A percentile compares a stretch with the other conserved stretches of the same genome.
phyloP scores from a whole-genome alignment of 768 basidiomycete genomes.

The Cystofilobasidium bisporidii region DNA sequence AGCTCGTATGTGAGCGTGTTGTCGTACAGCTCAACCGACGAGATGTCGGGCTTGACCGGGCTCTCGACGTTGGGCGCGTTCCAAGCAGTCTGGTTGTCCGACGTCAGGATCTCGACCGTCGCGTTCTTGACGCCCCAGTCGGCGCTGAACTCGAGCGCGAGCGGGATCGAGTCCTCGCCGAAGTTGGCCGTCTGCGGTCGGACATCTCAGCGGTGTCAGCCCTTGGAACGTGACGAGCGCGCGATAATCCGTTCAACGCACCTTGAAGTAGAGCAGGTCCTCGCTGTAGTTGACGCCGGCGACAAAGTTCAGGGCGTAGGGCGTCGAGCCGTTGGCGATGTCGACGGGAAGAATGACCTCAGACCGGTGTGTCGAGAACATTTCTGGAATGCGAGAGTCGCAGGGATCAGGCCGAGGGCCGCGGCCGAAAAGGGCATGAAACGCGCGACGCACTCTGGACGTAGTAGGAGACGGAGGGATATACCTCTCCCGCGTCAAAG shows the following conservation, averaged over 20 bases:
- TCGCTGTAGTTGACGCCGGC: not conserved
- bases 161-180: not conserved
- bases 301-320: constrained; percentile 8
- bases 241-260: too few relatives aligned
- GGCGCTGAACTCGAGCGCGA: constrained; percentile 7
- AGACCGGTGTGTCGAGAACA: constrained; percentile 16
- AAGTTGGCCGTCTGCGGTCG: constrained; percentile 3
- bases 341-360: constrained; percentile 13
- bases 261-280: constrained; percentile 3
- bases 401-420: not conserved
- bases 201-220: too few relatives aligned
- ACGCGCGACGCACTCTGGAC: constrained; percentile 48
- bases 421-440: not conserved
- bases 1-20: not conserved
- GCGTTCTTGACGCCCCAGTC: constrained; percentile 10
- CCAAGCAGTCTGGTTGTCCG: not conserved
- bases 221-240: too few relatives aligned
- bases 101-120: not conserved
- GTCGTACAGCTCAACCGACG: not conserved
- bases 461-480: constrained; percentile 56
- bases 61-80: not conserved
- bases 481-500: constrained; percentile 52
- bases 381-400: not conserved
- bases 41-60: not conserved
- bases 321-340: not conserved